Base-by-base conservation (phyloP, 208 protist genomes). In the Trypanosoma platydactyli region DNA sequence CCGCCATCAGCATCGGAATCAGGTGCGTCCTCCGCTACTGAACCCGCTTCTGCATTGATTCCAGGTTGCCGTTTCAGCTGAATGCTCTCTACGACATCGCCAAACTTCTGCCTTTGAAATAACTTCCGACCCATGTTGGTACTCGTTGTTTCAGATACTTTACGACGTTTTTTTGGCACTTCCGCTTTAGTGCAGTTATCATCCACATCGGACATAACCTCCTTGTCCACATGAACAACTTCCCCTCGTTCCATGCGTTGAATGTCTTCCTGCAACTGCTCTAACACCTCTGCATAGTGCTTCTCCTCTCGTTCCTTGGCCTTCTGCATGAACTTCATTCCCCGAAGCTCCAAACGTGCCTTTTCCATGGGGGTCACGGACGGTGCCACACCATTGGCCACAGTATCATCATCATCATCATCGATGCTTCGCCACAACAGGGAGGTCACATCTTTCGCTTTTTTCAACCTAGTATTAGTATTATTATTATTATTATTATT, bases 251-350 rank as follows among this genome's bases (percentile, higher is more conserved):
- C 69, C 33, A 87, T 64, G 4, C 69, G 73, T 27, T 68, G 69
- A 50, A 92, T 84, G 49, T 90, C 84, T 25, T 80, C 71, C 56
- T 74, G 53, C 41, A 92, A 69, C 18, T 65, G 33, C 6, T 86
- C 68, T 38, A 95, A 50, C 30, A 90, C 66, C 11, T 88, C 81
- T 24, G 45, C 59, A 55, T 89, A 84, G 13, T 74, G 77, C 58
- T 80, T 86, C 48, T 86, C 73, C 64, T 88, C 77, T 0, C 89
- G 71, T 54, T 90, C 79, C 2, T 63, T 83, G 3, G 92, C 86
- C 11, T 76, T 69, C 66, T 92, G 89, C 89, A 94, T 97, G 71
- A 97, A 95, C 62, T 88, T 84, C 88, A 94, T 94, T 30, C 67
- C 75, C 3, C 76, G 77, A 50, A 94, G 62, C 65, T 91, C 86